phyloP scores from a whole-genome alignment of 768 basidiomycete genomes.

The Auricularia auricula-judae region DNA sequence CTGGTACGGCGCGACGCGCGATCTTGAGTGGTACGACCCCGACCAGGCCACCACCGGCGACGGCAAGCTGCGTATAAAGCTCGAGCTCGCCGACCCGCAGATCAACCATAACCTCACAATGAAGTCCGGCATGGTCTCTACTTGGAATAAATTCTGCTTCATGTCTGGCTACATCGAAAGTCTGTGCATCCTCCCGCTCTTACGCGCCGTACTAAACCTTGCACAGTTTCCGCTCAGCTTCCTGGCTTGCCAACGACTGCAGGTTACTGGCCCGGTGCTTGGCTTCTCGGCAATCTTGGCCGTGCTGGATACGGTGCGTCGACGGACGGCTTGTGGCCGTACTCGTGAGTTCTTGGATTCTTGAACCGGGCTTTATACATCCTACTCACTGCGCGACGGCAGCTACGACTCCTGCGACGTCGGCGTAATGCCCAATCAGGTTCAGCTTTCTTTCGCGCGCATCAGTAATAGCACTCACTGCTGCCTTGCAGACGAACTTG shows the following conservation, averaged over 20 bases:
- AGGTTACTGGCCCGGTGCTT: constrained; percentile 36
- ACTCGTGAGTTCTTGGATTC: constrained; percentile 19
- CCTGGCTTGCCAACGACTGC: constrained; percentile 50
- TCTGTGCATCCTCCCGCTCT: constrained; percentile 11
- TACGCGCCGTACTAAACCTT: constrained; percentile 7
- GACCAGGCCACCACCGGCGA: constrained; percentile 48
- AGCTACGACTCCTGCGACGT: constrained; percentile 49
- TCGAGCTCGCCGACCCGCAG: constrained; percentile 5
- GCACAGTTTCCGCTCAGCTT: constrained; percentile 47
- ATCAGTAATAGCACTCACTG: constrained; percentile 25
- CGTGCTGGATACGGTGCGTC: constrained; percentile 31
- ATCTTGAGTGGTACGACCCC: constrained; percentile 16
- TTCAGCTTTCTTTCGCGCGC: no score
- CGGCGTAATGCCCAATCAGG: constrained; percentile 41
- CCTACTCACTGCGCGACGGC: not conserved
- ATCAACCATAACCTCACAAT: constrained; percentile 23
- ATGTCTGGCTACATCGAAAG: constrained; percentile 15
- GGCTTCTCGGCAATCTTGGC: constrained; percentile 14
- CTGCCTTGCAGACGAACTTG: constrained; percentile 34
- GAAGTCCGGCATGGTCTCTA: constrained; percentile 12
- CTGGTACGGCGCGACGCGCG: constrained; percentile 23
- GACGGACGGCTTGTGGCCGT: constrained; percentile 31
- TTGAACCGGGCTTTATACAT: constrained; percentile 11
- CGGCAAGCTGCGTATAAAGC: constrained; percentile 9
- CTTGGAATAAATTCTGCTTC: constrained; percentile 21